Base-by-base conservation (phyloP, 331 rosid species). In the Phaseolus coccineus region DNA sequence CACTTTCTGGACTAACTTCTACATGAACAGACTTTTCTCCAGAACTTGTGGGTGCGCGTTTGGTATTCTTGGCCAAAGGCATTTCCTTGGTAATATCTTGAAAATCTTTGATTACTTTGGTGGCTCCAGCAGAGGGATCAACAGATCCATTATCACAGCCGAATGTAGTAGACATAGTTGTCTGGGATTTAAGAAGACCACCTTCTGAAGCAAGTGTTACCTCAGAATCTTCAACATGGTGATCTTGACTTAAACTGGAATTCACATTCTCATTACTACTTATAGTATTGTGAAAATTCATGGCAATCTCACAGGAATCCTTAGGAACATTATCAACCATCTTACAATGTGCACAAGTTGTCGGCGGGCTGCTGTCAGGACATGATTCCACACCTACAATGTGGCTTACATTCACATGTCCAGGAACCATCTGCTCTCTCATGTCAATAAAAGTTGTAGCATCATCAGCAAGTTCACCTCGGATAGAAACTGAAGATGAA, bases 401-500 rank as follows among this genome's bases (percentile, higher is more conserved):
- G 30, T 57, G 84, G 48, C 83, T 73, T 40, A 51, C 78, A 64
- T 63, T 77, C 57, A 33, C 88, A 46, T 56, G 80, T 82, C 79
- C 85, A 82, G 85, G 85, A 82, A 70, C 82, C 14, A 39, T 70
- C 83, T 82, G 88, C 42, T 89, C 91, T 42, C 79, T 61, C 88
- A 85, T 44, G 87, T 91, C 95, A 82, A 88, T 67, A 73, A 80
- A 89, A 83, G 84, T 82, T 53, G 85, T 78, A 53, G 96, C 92
- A 81, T 90, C 91, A 71, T 91, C 99, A 71, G 82, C 89, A 82
- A 90, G 86, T 83, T 96, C 98, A 87, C 86, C 90, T 77, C 88
- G 97, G 82, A 91, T 81, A 58, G 99, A 96, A 83, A 88, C 85
- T 16, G 94, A 90, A 71, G 99, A 96, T 75, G 91, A 85, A 53